A percentile compares a stretch with the other conserved stretches of the same genome.
These are phyloP conservation scores for Colletotrichum filicis DNA, from an alignment of 2,329 filamentous ascomycete genomes.

Conservation along the genomic window DNA sequence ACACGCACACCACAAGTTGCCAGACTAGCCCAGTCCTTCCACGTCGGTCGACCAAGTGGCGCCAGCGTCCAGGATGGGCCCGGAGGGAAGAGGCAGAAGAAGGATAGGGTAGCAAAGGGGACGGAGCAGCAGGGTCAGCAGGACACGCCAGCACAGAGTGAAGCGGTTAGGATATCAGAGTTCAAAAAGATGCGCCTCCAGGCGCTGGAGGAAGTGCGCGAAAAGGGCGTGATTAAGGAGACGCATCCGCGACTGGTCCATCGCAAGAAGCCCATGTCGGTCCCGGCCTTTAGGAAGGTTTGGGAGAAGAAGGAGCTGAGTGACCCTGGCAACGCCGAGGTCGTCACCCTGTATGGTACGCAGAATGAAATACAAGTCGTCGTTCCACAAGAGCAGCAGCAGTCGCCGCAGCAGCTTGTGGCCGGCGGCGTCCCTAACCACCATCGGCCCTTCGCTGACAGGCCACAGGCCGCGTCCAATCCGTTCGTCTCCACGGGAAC, in stretches of 20 bases:
- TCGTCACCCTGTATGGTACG: slow-evolving; percentile 43
- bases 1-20: slow-evolving; percentile 33
- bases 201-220: slow-evolving; percentile 17
- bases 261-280: slow-evolving; percentile 23
- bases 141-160: neutral
- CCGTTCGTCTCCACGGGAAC: slow-evolving; percentile 76
- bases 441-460: slow-evolving; percentile 12
- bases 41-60: slow-evolving; percentile 20
- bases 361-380: slow-evolving; percentile 23
- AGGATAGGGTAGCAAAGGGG: slow-evolving; percentile 5
- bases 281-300: slow-evolving; percentile 31
- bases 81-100: neutral
- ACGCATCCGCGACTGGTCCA: slow-evolving; percentile 35
- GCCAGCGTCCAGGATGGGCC: slow-evolving; percentile 24
- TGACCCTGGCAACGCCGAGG: neutral
- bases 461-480: slow-evolving; percentile 75
- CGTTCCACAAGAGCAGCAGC: neutral
- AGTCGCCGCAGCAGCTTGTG: neutral
- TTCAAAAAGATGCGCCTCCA: slow-evolving; percentile 31
- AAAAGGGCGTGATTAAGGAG: slow-evolving; percentile 24
- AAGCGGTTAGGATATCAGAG: slow-evolving; percentile 14
- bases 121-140: neutral
- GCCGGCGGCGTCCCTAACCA: slow-evolving; percentile 1
- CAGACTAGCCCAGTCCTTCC: slow-evolving; percentile 22
- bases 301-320: slow-evolving; percentile 12